phyloP scores from a whole-genome alignment of 1,139 yeast species.

The Pichia kudriavzevii region DNA sequence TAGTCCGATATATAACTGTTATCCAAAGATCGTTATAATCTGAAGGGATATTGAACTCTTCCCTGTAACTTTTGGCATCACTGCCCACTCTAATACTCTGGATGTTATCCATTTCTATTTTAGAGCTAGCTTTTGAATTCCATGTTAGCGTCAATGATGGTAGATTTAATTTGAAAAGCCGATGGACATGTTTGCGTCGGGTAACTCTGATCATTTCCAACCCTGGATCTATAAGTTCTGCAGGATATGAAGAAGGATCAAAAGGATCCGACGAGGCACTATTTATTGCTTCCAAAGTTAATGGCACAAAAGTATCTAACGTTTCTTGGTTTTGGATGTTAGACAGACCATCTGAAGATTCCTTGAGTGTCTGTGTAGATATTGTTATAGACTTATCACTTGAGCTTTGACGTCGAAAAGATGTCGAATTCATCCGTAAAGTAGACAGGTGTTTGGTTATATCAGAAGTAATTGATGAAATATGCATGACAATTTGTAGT shows the following conservation, averaged over 20 bases:
- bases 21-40: slow-evolving; percentile 70
- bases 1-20: slow-evolving; percentile 53
- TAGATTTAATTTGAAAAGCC: slow-evolving; percentile 6
- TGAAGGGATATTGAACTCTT: slow-evolving; percentile 66
- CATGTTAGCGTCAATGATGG: slow-evolving; percentile 7
- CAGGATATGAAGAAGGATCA: slow-evolving; percentile 8
- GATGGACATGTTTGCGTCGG: slow-evolving; percentile 6
- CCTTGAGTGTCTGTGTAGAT: not conserved
- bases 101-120: slow-evolving; percentile 25
- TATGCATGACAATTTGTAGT: too few relatives aligned
- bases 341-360: not conserved
- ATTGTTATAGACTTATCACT: too few relatives aligned
- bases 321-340: too few relatives aligned
- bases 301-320: too few relatives aligned
- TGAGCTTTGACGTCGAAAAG: too few relatives aligned
- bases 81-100: slow-evolving; percentile 57
- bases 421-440: slow-evolving; percentile 9
- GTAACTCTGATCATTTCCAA: slow-evolving; percentile 18
- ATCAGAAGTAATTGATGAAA: slow-evolving; percentile 5
- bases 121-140: slow-evolving; percentile 10
- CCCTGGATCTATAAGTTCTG: slow-evolving; percentile 10
- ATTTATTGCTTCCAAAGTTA: too few relatives aligned
- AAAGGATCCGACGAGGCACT: too few relatives aligned
- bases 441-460: slow-evolving; percentile 8
- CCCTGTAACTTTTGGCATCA: slow-evolving; percentile 76